Percentiles rank a stretch among this genome's conserved stretches.
Conservation (phyloP, 352 stramenopile species). For the Thalassiosira allenii region DNA sequence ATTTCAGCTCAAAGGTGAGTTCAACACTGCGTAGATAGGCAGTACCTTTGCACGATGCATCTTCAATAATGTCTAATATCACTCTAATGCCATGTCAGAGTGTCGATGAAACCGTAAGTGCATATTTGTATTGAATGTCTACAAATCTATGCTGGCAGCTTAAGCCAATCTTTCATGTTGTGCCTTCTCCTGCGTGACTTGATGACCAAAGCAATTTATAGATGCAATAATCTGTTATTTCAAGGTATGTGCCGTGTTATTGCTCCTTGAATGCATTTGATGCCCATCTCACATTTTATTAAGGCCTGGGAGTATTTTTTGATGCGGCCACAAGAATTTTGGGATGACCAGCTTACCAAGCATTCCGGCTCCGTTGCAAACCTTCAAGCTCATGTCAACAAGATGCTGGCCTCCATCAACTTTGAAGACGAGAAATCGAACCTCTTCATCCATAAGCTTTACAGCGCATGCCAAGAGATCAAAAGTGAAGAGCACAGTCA, state of each 20-base stretch:
- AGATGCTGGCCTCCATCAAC: slow-evolving; percentile 18
- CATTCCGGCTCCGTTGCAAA: slow-evolving; percentile 14
- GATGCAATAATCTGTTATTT: slow-evolving; percentile 51
- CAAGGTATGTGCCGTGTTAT: too few relatives aligned
- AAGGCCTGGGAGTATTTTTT: slow-evolving; percentile 53
- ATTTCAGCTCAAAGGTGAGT: slow-evolving; percentile 20
- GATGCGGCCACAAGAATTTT: slow-evolving; percentile 17
- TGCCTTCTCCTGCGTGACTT: too few relatives aligned
- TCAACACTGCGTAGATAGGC: too few relatives aligned
- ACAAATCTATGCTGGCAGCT: too few relatives aligned
- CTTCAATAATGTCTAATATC: too few relatives aligned
- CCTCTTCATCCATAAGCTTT: slow-evolving; percentile 29
- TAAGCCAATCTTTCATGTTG: too few relatives aligned
- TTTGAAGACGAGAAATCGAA: not conserved
- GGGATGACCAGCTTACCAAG: slow-evolving; percentile 14
- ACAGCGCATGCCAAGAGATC: slow-evolving; percentile 12
- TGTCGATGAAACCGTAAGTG: too few relatives aligned
- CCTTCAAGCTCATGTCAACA: slow-evolving; percentile 34
- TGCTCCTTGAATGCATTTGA: too few relatives aligned
- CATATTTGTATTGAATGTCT: too few relatives aligned
- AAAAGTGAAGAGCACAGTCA: not conserved
- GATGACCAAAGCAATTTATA: slow-evolving; percentile 29
- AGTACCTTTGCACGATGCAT: too few relatives aligned
- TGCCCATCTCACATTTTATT: too few relatives aligned
- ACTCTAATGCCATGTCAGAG: too few relatives aligned